A percentile compares a stretch with the other conserved stretches of the same genome.
Conservation (phyloP, 257 asterid species). For the Nicotiana knightiana region DNA sequence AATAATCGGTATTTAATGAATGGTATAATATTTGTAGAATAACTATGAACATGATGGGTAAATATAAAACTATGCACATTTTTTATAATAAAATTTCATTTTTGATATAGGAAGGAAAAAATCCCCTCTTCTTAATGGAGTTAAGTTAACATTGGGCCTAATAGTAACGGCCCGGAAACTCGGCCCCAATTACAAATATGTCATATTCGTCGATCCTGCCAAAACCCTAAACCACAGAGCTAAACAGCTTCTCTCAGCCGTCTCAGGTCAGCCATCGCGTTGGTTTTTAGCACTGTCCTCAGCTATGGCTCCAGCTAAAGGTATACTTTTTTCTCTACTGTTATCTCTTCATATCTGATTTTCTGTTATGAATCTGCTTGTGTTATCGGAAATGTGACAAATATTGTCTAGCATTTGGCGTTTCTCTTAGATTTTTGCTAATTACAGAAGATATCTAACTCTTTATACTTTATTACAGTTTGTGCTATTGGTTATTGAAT, state of each 20-base stretch:
- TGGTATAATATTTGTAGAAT: too few relatives aligned
- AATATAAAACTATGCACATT: too few relatives aligned
- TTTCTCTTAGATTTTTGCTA: not conserved
- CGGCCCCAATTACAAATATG: not conserved
- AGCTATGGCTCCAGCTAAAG: constrained; percentile 11
- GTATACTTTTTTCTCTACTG: not conserved
- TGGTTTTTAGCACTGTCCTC: not conserved
- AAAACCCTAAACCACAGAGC: not conserved
- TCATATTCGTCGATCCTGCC: not conserved
- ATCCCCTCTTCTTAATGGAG: too few relatives aligned
- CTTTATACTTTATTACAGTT: not conserved
- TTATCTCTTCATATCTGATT: not conserved
- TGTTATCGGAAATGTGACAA: not conserved
- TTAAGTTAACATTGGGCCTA: not conserved
- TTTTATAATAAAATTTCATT: too few relatives aligned
- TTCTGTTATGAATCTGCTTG: not conserved
- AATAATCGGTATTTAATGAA: too few relatives aligned
- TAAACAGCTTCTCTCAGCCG: not conserved
- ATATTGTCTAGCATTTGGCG: not conserved
- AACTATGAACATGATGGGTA: too few relatives aligned
- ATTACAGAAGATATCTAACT: not conserved
- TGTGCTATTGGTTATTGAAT: not conserved
- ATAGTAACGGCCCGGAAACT: not conserved
- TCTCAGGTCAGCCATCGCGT: not conserved
- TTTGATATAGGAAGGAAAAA: too few relatives aligned